Conservation (phyloP, 805 yeast genomes). For the Zygosaccharomyces lentus region DNA sequence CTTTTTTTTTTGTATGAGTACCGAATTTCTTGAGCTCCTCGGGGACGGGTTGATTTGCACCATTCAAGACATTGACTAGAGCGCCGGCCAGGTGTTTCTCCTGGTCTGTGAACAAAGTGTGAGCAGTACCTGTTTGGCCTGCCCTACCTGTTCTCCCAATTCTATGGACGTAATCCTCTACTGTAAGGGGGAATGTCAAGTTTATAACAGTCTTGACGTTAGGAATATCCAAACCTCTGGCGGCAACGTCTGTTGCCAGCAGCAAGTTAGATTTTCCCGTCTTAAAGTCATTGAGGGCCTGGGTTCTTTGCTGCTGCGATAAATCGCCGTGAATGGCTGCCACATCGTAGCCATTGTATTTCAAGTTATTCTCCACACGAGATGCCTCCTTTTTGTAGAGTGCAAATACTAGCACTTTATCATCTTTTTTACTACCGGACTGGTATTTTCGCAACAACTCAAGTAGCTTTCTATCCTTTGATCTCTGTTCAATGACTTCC, state of each 20-base stretch:
- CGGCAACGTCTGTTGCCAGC: conserved; percentile 97
- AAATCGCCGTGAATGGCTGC: conserved; percentile 97
- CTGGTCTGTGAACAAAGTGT: conserved; percentile 92
- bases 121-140: conserved; percentile 90
- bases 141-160: conserved; percentile 99
- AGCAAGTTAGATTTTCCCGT: conserved; percentile 68
- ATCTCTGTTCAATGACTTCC: conserved; percentile 80
- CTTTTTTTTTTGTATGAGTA: conserved; percentile 96
- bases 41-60: conserved; percentile 94
- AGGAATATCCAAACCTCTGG: conserved; percentile 96
- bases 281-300: conserved; percentile 81
- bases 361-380: conserved; percentile 74
- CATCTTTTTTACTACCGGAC: conserved; percentile 58
- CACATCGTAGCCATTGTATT: conserved; percentile 69
- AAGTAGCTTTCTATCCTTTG: conserved; percentile 72
- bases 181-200: conserved; percentile 92
- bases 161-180: conserved; percentile 95
- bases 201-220: conserved; percentile 94
- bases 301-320: conserved; percentile 86
- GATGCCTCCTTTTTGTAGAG: conserved; percentile 95
- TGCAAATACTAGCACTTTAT: conserved; percentile 87
- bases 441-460: conserved; percentile 72
- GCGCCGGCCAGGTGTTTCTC: conserved; percentile 97
- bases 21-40: conserved; percentile 93
- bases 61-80: conserved; percentile 82